Conservation (phyloP, 2,329 filamentous ascomycete genomes). For the Penicillium sp. region DNA sequence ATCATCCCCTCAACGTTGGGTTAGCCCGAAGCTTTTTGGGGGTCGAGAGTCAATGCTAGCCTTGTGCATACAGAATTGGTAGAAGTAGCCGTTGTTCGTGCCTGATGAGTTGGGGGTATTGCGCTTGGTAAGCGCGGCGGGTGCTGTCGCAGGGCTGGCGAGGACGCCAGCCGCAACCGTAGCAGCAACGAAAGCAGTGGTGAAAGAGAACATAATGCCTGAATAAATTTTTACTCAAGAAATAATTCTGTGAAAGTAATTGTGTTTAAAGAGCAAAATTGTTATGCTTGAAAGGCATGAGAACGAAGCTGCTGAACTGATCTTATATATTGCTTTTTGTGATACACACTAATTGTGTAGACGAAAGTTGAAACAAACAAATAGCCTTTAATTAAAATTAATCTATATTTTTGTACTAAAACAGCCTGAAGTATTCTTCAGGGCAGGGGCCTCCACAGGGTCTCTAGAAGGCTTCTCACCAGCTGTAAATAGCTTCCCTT, state of each 20-base stretch:
- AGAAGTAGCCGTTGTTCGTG: conserved; percentile 12
- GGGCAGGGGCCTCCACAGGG: neutral
- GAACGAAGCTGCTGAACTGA: neutral
- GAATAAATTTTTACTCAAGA: neutral
- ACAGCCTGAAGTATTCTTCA: conserved; percentile 2
- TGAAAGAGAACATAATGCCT: conserved; percentile 7
- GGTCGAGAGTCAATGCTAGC: neutral
- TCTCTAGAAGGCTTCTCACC: neutral
- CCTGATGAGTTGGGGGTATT: conserved; percentile 11
- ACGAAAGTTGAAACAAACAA: conserved; percentile 2
- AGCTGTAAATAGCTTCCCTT: too few species aligned
- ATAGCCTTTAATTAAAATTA: neutral
- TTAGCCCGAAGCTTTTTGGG: neutral
- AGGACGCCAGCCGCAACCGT: conserved; percentile 7
- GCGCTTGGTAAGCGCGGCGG: conserved; percentile 5
- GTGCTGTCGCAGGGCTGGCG: conserved; percentile 8
- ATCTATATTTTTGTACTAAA: neutral
- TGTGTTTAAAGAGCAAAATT: neutral
- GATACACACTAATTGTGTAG: neutral
- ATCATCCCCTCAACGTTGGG: conserved; percentile 4
- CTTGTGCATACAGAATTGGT: conserved; percentile 10
- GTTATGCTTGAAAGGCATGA: neutral
- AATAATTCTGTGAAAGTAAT: neutral
- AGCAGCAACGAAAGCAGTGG: conserved; percentile 12
- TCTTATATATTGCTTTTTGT: conserved; percentile 3